These are phyloP conservation scores for Scleroderma bovista DNA, from an alignment of 768 basidiomycete genomes.

Conservation along the genomic window DNA sequence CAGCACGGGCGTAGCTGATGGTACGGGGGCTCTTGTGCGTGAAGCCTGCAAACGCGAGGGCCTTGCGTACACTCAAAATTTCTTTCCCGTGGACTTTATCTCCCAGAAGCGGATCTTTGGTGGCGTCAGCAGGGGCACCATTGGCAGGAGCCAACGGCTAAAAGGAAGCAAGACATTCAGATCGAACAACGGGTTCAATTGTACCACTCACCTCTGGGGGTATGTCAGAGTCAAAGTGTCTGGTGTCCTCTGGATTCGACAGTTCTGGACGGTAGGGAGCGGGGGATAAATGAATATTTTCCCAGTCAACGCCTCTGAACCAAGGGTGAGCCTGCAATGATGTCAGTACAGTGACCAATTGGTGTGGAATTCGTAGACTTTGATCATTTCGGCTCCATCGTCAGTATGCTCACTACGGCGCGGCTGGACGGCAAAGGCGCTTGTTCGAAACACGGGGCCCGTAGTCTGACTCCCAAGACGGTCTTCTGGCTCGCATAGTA, in stretches of 20 bases:
- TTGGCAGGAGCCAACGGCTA: conserved; percentile 89
- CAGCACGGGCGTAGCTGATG: conserved; percentile 70
- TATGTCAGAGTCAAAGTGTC: conserved; percentile 94
- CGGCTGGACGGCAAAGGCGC: conserved; percentile 69
- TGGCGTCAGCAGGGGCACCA: conserved; percentile 76
- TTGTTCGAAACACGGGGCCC: conserved; percentile 65
- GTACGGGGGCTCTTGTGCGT: conserved; percentile 84
- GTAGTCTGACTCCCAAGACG: conserved; percentile 76
- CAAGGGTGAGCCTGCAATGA: conserved; percentile 69
- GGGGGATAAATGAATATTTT: conserved; percentile 72
- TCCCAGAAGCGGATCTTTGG: conserved; percentile 83
- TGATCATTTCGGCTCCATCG: conserved; percentile 90
- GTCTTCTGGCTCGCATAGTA: conserved; percentile 95
- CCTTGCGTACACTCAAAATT: conserved; percentile 87
- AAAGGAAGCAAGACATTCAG: conserved; percentile 29
- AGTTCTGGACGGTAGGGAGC: conserved; percentile 92
- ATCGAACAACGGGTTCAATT: conserved; percentile 18
- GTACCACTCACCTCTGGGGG: conserved; percentile 67
- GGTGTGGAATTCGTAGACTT: conserved; percentile 43
- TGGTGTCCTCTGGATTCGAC: conserved; percentile 75
- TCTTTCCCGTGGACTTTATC: conserved; percentile 82
- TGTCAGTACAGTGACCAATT: conserved; percentile 15
- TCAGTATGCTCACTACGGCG: conserved; percentile 63
- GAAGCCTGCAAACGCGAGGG: conserved; percentile 85
- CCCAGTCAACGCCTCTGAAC: conserved; percentile 90